Evolutionary conservation across 305 asterid species (phyloP).

Genomic region (Fraxinus xanthoxyloides): DNA sequence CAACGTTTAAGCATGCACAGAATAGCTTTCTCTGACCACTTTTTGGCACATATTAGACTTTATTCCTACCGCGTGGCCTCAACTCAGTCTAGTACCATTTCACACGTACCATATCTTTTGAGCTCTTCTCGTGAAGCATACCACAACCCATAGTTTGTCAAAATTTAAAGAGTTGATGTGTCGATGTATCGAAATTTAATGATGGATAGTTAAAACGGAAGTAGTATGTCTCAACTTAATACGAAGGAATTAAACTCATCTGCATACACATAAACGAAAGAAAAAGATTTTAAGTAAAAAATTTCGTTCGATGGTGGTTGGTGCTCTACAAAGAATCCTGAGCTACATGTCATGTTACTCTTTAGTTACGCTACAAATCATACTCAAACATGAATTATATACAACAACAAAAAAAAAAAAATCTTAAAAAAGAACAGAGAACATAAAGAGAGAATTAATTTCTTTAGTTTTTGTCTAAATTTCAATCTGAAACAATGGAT

Average conservation of each 20-base stretch:
- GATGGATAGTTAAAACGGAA: neutral
- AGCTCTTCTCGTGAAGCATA: neutral
- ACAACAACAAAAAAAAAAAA: neutral
- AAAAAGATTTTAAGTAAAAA: slow-evolving; percentile 1
- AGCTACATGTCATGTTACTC: slow-evolving; percentile 30
- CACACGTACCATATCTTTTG: neutral
- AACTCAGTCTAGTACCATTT: neutral
- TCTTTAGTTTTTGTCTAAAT: neutral
- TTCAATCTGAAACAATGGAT: slow-evolving; percentile 67
- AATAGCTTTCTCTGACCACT: slow-evolving; percentile 23
- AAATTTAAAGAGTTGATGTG: neutral
- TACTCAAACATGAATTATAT: slow-evolving; percentile 21
- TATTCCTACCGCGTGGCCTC: neutral
- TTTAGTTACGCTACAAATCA: slow-evolving; percentile 21
- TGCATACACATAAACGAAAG: neutral
- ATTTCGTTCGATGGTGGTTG: slow-evolving; percentile 7
- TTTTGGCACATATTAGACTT: neutral
- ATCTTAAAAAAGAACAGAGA: neutral
- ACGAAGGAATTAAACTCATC: neutral
- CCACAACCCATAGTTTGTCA: neutral
- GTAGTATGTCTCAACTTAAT: neutral
- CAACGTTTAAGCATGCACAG: neutral
- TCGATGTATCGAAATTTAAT: neutral
- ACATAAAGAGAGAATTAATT: slow-evolving; percentile 6
- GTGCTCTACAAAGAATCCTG: slow-evolving; percentile 29